Conservation (phyloP, 2,329 filamentous ascomycete species). For the Truncatella angustata region DNA sequence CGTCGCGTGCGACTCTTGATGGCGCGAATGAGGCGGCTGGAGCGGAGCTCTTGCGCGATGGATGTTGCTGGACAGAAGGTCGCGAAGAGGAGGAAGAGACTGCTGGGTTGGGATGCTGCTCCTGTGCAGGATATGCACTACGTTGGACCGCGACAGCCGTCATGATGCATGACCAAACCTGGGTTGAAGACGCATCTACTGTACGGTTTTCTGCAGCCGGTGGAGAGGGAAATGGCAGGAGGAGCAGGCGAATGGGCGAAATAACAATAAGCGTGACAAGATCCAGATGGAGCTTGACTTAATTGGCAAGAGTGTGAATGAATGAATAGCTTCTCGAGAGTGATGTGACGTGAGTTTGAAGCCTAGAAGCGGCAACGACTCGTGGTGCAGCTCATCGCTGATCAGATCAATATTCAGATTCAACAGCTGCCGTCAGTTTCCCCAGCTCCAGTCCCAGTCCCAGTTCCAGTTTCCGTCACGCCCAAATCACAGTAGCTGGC, state of each 20-base stretch:
- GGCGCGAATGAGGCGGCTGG: not conserved
- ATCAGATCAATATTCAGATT: not conserved
- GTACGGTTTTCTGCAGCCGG: not conserved
- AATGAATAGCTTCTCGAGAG: too few relatives aligned
- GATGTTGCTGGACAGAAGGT: not conserved
- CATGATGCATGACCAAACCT: slow-evolving; percentile 18
- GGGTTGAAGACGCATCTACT: not conserved
- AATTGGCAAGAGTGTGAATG: too few relatives aligned
- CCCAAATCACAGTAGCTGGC: not conserved
- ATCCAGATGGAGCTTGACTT: too few relatives aligned
- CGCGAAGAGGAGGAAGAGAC: slow-evolving; percentile 16
- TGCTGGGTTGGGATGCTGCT: slow-evolving; percentile 14
- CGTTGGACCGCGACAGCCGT: slow-evolving; percentile 25
- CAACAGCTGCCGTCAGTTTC: not conserved
- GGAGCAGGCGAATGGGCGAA: too few relatives aligned
- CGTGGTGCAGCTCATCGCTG: not conserved
- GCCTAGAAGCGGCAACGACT: too few relatives aligned
- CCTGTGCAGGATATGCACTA: slow-evolving; percentile 20
- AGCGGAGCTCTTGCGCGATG: not conserved
- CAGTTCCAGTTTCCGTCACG: too few relatives aligned
- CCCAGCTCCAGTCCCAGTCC: not conserved
- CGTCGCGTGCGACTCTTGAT: slow-evolving; percentile 8
- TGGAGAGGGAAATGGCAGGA: too few relatives aligned
- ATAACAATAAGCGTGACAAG: too few relatives aligned
- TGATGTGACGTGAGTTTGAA: too few relatives aligned